These are phyloP conservation scores for Beauveria sp. DNA, from an alignment of 2,329 filamentous ascomycete genomes.

Conservation along the genomic window DNA sequence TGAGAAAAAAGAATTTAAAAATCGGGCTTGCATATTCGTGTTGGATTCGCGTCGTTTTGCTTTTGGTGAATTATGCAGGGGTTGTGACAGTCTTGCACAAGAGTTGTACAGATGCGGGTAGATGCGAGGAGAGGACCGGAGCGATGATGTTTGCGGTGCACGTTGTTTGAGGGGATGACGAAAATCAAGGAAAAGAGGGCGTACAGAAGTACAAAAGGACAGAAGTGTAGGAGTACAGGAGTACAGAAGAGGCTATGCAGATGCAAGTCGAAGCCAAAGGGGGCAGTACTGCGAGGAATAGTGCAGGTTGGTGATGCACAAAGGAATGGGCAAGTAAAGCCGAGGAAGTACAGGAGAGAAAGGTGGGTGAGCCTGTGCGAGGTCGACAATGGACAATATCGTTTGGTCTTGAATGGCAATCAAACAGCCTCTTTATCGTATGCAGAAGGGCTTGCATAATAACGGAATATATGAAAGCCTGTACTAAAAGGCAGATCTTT, in stretches of 20 bases:
- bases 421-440: background rate
- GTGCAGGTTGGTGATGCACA: background rate
- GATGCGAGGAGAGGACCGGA: background rate
- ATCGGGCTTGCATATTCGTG: background rate
- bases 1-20: background rate
- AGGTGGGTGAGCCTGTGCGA: background rate
- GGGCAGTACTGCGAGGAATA: background rate
- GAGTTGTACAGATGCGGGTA: background rate
- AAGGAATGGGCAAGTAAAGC: background rate
- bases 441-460: background rate
- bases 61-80: background rate
- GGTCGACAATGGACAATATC: background rate
- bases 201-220: background rate
- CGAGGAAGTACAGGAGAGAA: background rate
- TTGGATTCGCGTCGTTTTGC: slow-evolving; percentile 7
- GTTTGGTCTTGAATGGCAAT: background rate
- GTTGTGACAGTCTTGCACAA: background rate
- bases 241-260: no score
- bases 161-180: no score
- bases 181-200: background rate
- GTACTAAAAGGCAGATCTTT: background rate
- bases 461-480: background rate
- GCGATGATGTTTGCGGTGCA: background rate
- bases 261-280: background rate
- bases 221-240: background rate